Evolutionary conservation across 1,139 yeast species (phyloP).

Genomic region (Pichia sp.): DNA sequence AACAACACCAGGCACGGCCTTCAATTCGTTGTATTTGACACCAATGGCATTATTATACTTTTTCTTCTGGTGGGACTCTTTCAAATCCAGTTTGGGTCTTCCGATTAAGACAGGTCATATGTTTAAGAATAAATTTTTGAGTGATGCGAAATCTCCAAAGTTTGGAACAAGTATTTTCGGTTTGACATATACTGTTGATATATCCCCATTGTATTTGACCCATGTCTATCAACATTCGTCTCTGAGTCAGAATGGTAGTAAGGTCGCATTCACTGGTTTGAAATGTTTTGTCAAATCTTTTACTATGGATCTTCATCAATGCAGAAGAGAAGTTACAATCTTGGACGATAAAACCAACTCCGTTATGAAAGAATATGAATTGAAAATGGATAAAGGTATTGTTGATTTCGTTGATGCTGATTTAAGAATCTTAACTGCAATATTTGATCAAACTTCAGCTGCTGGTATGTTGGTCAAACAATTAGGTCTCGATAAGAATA

Average conservation of each 20-base stretch:
- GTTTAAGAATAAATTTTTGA: conserved; percentile 41
- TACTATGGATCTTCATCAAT: conserved; percentile 78
- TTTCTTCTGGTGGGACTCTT: conserved; percentile 79
- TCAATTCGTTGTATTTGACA: conserved; percentile 73
- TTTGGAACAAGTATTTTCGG: conserved; percentile 80
- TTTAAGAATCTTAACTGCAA: conserved; percentile 66
- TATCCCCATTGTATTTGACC: conserved; percentile 72
- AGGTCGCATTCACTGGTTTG: conserved; percentile 69
- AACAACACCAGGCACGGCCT: conserved; percentile 33
- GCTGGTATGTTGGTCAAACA: conserved; percentile 47
- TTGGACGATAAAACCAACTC: conserved; percentile 53
- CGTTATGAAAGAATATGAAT: conserved; percentile 51
- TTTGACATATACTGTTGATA: conserved; percentile 71
- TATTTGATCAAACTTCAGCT: conserved; percentile 57
- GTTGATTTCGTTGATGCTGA: conserved; percentile 71
- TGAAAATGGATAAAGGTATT: conserved; percentile 77
- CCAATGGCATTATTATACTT: conserved; percentile 71
- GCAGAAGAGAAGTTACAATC: conserved; percentile 64
- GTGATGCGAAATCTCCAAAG: conserved; percentile 44
- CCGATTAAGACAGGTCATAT: conserved; percentile 76
- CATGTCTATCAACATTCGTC: conserved; percentile 67
- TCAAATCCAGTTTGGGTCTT: conserved; percentile 66
- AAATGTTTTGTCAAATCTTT: conserved; percentile 71
- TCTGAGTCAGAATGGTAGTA: conserved; percentile 42
- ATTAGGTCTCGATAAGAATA: conserved; percentile 33